phyloP scores from a whole-genome alignment of 1,139 yeast genomes.

The Pneumocystis sp. region DNA sequence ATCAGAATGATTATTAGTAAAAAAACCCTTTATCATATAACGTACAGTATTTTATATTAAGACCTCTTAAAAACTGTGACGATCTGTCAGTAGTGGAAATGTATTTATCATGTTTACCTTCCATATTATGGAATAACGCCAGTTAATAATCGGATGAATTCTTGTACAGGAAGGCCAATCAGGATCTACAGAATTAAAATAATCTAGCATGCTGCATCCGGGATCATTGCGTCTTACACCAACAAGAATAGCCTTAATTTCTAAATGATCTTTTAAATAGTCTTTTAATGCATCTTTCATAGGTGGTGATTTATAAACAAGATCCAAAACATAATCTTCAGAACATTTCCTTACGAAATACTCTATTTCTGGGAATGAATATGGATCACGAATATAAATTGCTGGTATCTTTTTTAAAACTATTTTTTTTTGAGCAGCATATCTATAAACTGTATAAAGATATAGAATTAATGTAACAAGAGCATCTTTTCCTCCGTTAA shows the following conservation, averaged over 20 bases:
- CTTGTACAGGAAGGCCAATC: constrained; percentile 79
- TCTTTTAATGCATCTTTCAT: constrained; percentile 52
- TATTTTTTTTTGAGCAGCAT: constrained; percentile 19
- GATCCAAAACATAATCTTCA: constrained; percentile 21
- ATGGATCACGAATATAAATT: constrained; percentile 56
- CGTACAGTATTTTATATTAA: constrained; percentile 44
- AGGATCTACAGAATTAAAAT: constrained; percentile 57
- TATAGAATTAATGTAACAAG: constrained; percentile 61
- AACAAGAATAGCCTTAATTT: constrained; percentile 51
- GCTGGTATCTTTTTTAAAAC: constrained; percentile 34
- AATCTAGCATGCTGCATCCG: constrained; percentile 39
- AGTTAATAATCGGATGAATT: constrained; percentile 66
- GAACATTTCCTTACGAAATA: constrained; percentile 27
- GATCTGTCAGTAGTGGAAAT: constrained; percentile 14
- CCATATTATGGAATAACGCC: constrained; percentile 74
- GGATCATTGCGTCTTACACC: constrained; percentile 79
- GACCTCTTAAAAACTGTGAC: constrained; percentile 32
- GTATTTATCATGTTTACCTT: constrained; percentile 20
- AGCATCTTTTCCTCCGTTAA: constrained; percentile 87
- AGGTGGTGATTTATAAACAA: constrained; percentile 25
- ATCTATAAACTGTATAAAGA: constrained; percentile 27
- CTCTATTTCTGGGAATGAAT: constrained; percentile 50
- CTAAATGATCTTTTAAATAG: constrained; percentile 36
- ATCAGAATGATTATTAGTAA: background rate
- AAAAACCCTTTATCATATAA: constrained; percentile 50